A percentile compares a stretch with the other conserved stretches of the same genome.
Evolutionary conservation across 257 asterid species (phyloP).

Genomic region (Asclepias syriaca): DNA sequence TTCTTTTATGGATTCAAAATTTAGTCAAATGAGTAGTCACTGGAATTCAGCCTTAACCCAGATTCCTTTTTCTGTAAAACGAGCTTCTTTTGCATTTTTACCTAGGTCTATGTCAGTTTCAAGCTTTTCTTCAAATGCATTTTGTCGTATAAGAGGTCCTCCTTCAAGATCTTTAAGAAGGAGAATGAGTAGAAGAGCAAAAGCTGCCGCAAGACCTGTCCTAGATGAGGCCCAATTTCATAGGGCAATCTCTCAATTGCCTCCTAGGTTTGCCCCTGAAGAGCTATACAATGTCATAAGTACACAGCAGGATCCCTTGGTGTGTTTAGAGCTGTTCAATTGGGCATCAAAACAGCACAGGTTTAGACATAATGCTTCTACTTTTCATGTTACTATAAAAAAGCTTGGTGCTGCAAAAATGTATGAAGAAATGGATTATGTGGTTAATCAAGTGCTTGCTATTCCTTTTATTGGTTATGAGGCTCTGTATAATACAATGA

Average conservation of each 20-base stretch:
- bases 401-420: slow-evolving; percentile 74
- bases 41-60: slow-evolving; percentile 13
- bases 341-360: slow-evolving; percentile 92
- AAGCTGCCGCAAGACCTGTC: slow-evolving; percentile 63
- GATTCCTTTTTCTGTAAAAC: neutral
- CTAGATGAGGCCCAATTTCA: slow-evolving; percentile 50
- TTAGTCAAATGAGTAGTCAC: neutral
- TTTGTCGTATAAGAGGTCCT: slow-evolving; percentile 43
- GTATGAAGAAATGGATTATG: slow-evolving; percentile 78
- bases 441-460: slow-evolving; percentile 83
- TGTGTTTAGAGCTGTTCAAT: slow-evolving; percentile 81
- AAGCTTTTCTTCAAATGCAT: slow-evolving; percentile 40
- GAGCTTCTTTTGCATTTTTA: slow-evolving; percentile 9
- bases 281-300: slow-evolving; percentile 62
- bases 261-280: slow-evolving; percentile 72
- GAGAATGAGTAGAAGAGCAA: slow-evolving; percentile 64
- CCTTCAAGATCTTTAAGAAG: slow-evolving; percentile 70
- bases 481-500: slow-evolving; percentile 70
- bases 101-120: slow-evolving; percentile 19
- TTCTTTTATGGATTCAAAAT: slow-evolving; percentile 13
- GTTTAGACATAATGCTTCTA: slow-evolving; percentile 58
- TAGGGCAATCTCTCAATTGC: slow-evolving; percentile 46
- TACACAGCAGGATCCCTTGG: slow-evolving; percentile 54
- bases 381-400: slow-evolving; percentile 57
- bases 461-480: slow-evolving; percentile 58